Percentiles rank a stretch among this genome's conserved stretches.
phyloP scores from a whole-genome alignment of 192 early-diverging fungal genomes.

The Backusella morwellensis region DNA sequence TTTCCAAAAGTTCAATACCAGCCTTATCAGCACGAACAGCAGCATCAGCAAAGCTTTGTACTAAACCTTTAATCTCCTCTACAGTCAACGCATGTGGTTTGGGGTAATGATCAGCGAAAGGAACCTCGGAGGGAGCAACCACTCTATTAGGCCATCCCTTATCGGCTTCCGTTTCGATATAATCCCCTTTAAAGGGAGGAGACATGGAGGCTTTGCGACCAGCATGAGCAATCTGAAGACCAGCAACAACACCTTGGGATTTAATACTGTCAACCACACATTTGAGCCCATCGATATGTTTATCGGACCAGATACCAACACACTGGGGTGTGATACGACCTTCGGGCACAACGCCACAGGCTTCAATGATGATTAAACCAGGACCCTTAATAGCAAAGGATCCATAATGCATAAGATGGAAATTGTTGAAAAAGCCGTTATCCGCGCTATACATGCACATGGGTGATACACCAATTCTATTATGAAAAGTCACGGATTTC shows the following conservation, averaged over 20 bases:
- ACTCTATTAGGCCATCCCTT: conserved; percentile 79
- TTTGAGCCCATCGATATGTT: conserved; percentile 62
- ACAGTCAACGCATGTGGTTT: conserved; percentile 10
- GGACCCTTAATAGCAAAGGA: conserved; percentile 75
- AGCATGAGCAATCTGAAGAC: conserved; percentile 83
- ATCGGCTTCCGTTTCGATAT: conserved; percentile 20
- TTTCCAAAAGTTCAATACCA: conserved; percentile 40
- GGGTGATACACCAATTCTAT: conserved; percentile 74
- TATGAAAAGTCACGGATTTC: conserved; percentile 67
- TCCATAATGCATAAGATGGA: conserved; percentile 61
- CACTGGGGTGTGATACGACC: conserved; percentile 79
- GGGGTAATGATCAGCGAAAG: conserved; percentile 40
- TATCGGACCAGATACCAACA: conserved; percentile 82
- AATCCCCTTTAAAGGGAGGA: conserved; percentile 9
- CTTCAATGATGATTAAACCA: conserved; percentile 81
- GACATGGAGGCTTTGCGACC: conserved; percentile 63
- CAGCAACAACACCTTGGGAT: conserved; percentile 51
- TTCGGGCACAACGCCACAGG: conserved; percentile 67
- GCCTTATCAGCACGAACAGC: conserved; percentile 73
- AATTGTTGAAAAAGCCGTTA: conserved; percentile 67
- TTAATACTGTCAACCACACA: conserved; percentile 65
- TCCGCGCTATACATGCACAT: conserved; percentile 81
- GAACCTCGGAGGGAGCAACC: conserved; percentile 57
- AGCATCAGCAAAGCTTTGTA: conserved; percentile 63
- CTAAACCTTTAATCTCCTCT: conserved; percentile 64